A percentile compares a stretch with the other conserved stretches of the same genome.
phyloP scores from a whole-genome alignment of 2,329 filamentous ascomycete species.

The Nigrograna mackinnonii region DNA sequence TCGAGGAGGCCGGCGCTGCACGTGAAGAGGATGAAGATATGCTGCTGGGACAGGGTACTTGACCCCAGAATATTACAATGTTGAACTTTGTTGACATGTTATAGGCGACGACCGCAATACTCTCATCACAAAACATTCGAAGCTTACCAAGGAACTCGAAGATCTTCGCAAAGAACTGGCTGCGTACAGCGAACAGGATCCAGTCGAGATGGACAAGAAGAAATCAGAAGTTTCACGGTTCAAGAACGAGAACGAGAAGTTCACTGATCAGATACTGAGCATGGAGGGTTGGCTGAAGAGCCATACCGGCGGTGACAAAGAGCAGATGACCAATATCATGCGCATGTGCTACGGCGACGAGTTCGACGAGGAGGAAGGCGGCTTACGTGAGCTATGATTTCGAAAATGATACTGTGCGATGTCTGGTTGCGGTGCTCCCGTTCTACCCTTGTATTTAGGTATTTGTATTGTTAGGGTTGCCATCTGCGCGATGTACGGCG shows the following conservation, averaged over 20 bases:
- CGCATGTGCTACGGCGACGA: constrained; percentile 57
- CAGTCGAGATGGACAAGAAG: constrained; percentile 48
- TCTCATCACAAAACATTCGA: constrained; percentile 38
- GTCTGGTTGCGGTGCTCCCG: neutral
- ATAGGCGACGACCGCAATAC: constrained; percentile 39
- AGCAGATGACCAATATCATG: constrained; percentile 47
- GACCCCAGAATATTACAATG: neutral
- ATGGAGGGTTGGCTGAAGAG: constrained; percentile 51
- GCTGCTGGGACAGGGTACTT: constrained; percentile 32
- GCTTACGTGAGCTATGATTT: constrained; percentile 46
- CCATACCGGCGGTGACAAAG: constrained; percentile 41
- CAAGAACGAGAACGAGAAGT: constrained; percentile 36
- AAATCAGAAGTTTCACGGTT: constrained; percentile 30
- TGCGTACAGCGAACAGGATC: constrained; percentile 51
- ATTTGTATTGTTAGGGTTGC: too few species aligned
- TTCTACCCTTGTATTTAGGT: too few species aligned
- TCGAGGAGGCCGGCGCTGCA: constrained; percentile 42
- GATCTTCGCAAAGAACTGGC: constrained; percentile 45
- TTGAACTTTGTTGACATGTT: neutral
- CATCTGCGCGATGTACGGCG: too few species aligned
- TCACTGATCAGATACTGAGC: constrained; percentile 49
- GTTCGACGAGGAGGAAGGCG: constrained; percentile 57
- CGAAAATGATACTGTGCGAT: neutral
- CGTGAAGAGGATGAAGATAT: constrained; percentile 44
- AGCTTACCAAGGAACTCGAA: constrained; percentile 41